phyloP scores from a whole-genome alignment of 163 green algal genomes.

The Scenedesmus sp. region DNA sequence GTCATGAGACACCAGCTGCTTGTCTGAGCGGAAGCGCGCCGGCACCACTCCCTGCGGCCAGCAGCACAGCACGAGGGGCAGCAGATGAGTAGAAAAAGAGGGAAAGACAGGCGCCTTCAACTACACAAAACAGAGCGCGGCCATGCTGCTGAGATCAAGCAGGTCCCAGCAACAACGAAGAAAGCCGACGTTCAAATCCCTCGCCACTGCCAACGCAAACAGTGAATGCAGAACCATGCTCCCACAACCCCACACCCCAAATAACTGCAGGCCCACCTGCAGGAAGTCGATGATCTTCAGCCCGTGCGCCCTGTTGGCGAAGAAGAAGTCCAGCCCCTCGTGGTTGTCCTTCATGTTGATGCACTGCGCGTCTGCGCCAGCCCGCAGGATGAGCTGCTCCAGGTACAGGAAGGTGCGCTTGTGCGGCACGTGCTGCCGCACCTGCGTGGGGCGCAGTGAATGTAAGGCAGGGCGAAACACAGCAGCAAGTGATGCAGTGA shows the following conservation, averaged over 20 bases:
- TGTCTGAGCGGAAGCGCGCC: constrained; percentile 88
- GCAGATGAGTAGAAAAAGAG: neutral
- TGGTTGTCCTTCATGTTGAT: constrained; percentile 83
- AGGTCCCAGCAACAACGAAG: too few relatives aligned
- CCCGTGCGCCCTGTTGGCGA: constrained; percentile 86
- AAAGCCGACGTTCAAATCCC: neutral
- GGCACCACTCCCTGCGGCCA: constrained; percentile 74
- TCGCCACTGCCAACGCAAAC: too few relatives aligned
- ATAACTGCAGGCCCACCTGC: constrained; percentile 55
- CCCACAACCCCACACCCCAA: neutral
- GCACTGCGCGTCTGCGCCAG: constrained; percentile 87
- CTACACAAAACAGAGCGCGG: neutral
- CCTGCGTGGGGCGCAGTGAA: constrained; percentile 64
- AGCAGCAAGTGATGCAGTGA: neutral
- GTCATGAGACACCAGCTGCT: constrained; percentile 98
- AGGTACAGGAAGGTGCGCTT: constrained; percentile 99
- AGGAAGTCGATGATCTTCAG: constrained; percentile 98
- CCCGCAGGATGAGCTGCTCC: constrained; percentile 99
- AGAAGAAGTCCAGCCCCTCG: constrained; percentile 98
- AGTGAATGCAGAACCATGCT: too few relatives aligned
- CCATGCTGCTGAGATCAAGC: neutral
- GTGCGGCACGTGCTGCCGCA: constrained; percentile 97
- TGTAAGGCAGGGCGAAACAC: neutral
- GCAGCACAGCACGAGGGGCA: neutral
- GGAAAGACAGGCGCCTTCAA: neutral